phyloP scores from a whole-genome alignment of 495 filamentous ascomycete species.

The Xylaria sp. region DNA sequence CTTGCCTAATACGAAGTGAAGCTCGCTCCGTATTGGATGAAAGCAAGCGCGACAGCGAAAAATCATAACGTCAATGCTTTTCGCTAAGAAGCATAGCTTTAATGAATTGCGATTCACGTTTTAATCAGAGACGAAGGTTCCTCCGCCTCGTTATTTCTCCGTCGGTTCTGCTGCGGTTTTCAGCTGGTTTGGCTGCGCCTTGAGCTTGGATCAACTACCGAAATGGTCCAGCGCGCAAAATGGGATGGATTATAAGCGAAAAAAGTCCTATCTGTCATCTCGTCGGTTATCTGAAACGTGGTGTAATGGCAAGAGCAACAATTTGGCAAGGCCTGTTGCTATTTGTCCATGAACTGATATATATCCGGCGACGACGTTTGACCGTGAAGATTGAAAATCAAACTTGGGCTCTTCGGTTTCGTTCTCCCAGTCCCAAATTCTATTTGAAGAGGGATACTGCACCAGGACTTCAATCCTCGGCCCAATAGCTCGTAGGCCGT shows the following conservation, averaged over 20 bases:
- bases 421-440: conserved; percentile 19
- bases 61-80: neutral
- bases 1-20: too few relatives aligned
- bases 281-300: neutral
- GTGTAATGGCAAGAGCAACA: neutral
- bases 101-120: neutral
- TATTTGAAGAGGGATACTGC: conserved; percentile 45
- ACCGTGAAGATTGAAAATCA: neutral
- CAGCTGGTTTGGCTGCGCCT: neutral
- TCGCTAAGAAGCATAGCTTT: neutral
- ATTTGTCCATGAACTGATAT: neutral
- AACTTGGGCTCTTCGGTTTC: neutral
- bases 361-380: neutral
- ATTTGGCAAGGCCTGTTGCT: neutral
- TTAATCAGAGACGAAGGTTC: neutral
- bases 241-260: neutral
- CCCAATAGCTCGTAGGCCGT: conserved; percentile 47
- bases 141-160: neutral
- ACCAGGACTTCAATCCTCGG: conserved; percentile 41
- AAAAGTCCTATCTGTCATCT: neutral
- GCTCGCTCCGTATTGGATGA: neutral
- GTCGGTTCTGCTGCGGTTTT: neutral
- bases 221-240: neutral
- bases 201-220: neutral
- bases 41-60: neutral